Base-by-base conservation (phyloP, 768 basidiomycete species). In the Psilocybe sp. region DNA sequence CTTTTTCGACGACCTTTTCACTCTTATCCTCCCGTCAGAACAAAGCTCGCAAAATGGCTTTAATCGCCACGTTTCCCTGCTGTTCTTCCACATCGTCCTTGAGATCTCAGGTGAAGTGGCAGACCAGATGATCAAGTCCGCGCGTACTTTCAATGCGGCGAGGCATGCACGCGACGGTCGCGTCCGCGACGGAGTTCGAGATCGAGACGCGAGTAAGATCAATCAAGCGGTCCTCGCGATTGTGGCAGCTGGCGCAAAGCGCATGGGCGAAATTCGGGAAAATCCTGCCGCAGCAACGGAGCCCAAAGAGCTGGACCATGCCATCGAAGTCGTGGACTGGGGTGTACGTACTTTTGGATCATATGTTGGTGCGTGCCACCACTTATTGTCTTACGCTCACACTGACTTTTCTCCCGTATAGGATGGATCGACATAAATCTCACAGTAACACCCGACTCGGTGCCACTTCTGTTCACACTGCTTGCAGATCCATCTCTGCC, bases 361-460 rank as follows among this genome's bases (percentile, higher is more conserved):
- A 28, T 98, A 98, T 64, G 93, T 92, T 50, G 92, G 95, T 97
- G 64, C 62, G 95, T 83, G 12, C 28, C 40, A 31, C 45, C 19
- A n/a, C 8, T 36, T 23, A 14, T 49, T 37, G 16, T 20, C 13
- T 44, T 20, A 31, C 20, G 7, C 42, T 20, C 23, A 13, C 47
- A 34, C n/a, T 12, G 13, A 20, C 28, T 51, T 47, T 35, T 47
- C 28, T 38, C 19, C 40, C 14, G 4, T 39, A n/a, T 16, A 97
- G 96, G 93, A 12, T 99, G 97, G 97, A 89, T 98, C 57, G 97
- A 99, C 62, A 95, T 99, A 57, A 93, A 92, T 61, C 74, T 98
- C 54, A 94, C 97, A 11, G 88, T 99, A 51, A 98, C 95, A 1
- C 91, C 89, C 11, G 81, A 79, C 12, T 92, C 95, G 2, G 82